Evolutionary conservation across 306 rosid species (phyloP), one percentile per base, ranked within the genome.

Genomic region (Cicer chorassanicum): DNA sequence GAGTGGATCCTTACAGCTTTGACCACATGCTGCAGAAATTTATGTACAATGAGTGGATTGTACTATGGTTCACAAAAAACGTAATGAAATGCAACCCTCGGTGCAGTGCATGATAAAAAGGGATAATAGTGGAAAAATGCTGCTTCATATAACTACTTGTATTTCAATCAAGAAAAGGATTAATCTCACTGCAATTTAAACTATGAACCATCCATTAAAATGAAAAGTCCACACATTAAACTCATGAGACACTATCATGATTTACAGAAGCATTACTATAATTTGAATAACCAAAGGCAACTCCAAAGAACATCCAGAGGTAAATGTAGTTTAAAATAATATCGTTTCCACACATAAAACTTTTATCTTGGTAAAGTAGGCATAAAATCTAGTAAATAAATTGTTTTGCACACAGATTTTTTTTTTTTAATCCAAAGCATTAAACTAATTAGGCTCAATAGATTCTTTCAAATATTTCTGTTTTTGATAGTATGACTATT

Each of bases 1-100:
- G 54, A 91, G 88, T 5, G 98, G 98, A 42, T 89, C 97, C 48
- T 73, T 71, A 53, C 98, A 93, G 74, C 77, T 86, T 88, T 90
- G 96, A 79, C 76, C 91, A 81, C 98, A 93, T 63, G 85, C 97
- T 89, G 92, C 82, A 77, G 60, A 73, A 60, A 3, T 57, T 76
- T 74, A 42, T 46, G 36, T 14, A 13, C 40, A 63, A 67, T 51
- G 81, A 64, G 81, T 63, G 68, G 64, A 74, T 68, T 68, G 54
- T 8, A 45, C 42, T 66, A 66, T 66, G 40, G n/a, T 66, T 13
- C 2, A 21, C 45, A 55, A 24, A 45, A 49, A 44, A 66, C 14
- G 7, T 15, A 66, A 44, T 44, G 72, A 21, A 45, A 44, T 66
- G 72, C 56, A 66, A 66, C 8, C 15, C 34, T 4, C 7, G 11